phyloP scores from a whole-genome alignment of 768 basidiomycete genomes.

The Tulasnella sp. region DNA sequence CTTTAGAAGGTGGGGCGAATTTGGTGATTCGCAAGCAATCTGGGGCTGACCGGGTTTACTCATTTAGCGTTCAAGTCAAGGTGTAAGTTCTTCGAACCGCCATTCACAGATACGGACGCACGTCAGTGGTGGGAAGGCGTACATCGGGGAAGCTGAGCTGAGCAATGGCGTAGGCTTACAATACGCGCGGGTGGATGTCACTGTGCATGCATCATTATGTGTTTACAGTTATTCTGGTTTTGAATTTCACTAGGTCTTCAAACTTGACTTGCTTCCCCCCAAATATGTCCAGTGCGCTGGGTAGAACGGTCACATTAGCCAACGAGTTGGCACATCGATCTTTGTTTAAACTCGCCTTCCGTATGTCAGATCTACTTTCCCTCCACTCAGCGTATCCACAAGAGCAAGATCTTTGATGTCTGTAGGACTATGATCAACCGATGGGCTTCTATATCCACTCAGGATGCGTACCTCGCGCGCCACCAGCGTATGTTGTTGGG shows the following conservation, averaged over 20 bases:
- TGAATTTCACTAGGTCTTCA: slow-evolving; percentile 29
- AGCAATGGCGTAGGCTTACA: too few relatives aligned
- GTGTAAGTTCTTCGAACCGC: slow-evolving; percentile 68
- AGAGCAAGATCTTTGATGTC: slow-evolving; percentile 71
- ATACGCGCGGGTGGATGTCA: too few relatives aligned
- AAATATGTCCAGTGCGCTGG: slow-evolving; percentile 37
- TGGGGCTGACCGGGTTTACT: not conserved
- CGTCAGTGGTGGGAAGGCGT: slow-evolving; percentile 23
- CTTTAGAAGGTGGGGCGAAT: slow-evolving; percentile 50
- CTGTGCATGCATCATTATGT: too few relatives aligned
- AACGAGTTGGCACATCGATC: not conserved
- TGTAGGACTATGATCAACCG: slow-evolving; percentile 24
- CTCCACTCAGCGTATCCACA: slow-evolving; percentile 67
- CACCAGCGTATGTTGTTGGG: slow-evolving; percentile 94
- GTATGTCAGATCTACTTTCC: slow-evolving; percentile 78
- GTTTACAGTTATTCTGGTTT: not conserved
- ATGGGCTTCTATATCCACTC: too few relatives aligned
- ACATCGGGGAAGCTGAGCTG: too few relatives aligned
- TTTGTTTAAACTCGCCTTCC: slow-evolving; percentile 44
- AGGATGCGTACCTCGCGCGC: slow-evolving; percentile 75
- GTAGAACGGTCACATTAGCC: not conserved
- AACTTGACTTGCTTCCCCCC: slow-evolving; percentile 34
- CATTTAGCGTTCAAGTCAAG: slow-evolving; percentile 59
- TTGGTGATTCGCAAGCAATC: not conserved
- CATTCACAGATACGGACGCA: slow-evolving; percentile 25